A percentile compares a stretch with the other conserved stretches of the same genome.
phyloP scores from a whole-genome alignment of 148 eudicot species.

The Chenopodium berlandieri region DNA sequence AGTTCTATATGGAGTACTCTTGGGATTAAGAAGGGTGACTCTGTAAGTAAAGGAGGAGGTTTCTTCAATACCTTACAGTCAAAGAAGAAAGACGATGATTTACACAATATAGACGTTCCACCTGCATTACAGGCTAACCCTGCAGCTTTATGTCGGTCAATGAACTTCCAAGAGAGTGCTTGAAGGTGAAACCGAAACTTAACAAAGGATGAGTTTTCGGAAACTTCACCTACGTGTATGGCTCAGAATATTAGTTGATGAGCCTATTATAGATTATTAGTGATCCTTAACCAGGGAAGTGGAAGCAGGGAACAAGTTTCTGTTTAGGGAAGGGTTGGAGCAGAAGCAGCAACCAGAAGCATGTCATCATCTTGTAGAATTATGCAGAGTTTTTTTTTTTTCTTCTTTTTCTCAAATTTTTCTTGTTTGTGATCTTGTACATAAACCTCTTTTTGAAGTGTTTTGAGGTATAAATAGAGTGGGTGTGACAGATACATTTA shows the following conservation, averaged over 20 bases:
- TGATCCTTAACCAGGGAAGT: not conserved
- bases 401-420: not conserved
- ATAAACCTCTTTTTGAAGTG: conserved; percentile 23
- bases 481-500: conserved; percentile 13
- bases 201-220: conserved; percentile 6
- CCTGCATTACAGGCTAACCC: conserved; percentile 62
- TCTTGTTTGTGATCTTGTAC: conserved; percentile 25
- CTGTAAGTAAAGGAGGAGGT: conserved; percentile 39
- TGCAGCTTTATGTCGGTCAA: conserved; percentile 78
- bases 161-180: conserved; percentile 64
- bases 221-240: not conserved
- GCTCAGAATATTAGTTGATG: conserved; percentile 20
- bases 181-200: conserved; percentile 21
- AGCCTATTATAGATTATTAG: conserved; percentile 17
- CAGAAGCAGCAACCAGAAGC: conserved; percentile 3
- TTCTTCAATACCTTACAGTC: conserved; percentile 64
- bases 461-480: conserved; percentile 19
- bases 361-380: conserved; percentile 26
- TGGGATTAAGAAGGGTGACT: conserved; percentile 71
- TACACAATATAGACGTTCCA: conserved; percentile 30
- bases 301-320: conserved; percentile 14
- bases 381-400: conserved; percentile 10
- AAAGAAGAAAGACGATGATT: conserved; percentile 47
- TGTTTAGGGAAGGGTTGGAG: conserved; percentile 21
- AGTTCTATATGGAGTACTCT: conserved; percentile 93